Conservation (phyloP, 75 land plant genomes). For the Cupressus sempervirens region DNA sequence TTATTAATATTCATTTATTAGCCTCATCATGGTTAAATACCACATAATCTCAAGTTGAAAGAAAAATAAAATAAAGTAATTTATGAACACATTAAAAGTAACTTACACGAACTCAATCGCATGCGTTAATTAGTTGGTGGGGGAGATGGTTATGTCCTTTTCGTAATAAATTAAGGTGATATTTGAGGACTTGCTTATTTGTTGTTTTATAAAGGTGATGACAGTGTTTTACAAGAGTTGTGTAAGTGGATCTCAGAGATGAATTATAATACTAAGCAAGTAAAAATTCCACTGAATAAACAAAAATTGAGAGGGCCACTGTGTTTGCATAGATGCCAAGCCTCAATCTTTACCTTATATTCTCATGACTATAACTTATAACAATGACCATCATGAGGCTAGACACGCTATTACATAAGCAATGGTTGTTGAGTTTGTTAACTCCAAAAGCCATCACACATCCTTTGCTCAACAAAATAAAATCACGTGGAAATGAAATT, state of each 20-base stretch:
- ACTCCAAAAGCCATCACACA: constrained; percentile 54
- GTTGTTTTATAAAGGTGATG: constrained; percentile 54
- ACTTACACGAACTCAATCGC: constrained; percentile 56
- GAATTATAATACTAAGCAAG: constrained; percentile 52
- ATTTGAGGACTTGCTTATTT: constrained; percentile 21
- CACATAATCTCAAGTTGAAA: too few relatives aligned
- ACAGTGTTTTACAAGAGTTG: constrained; percentile 57
- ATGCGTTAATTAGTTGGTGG: constrained; percentile 44
- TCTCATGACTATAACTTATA: constrained; percentile 70
- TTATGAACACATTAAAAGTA: too few relatives aligned
- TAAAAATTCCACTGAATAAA: constrained; percentile 48
- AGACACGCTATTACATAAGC: constrained; percentile 50
- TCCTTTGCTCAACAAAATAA: too few relatives aligned
- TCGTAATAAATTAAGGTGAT: constrained; percentile 29
- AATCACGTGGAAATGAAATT: too few relatives aligned
- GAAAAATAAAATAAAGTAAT: too few relatives aligned
- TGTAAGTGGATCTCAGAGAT: constrained; percentile 69
- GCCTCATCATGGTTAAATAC: too few relatives aligned
- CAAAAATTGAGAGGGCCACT: constrained; percentile 53
- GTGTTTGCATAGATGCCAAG: constrained; percentile 60
- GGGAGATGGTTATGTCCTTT: constrained; percentile 37
- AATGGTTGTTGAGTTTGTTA: constrained; percentile 81
- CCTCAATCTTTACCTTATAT: constrained; percentile 78
- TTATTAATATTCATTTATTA: too few relatives aligned
- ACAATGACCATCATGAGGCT: constrained; percentile 60